Base-by-base conservation (phyloP, 2,329 filamentous ascomycete species). In the Alternaria brassicicola region DNA sequence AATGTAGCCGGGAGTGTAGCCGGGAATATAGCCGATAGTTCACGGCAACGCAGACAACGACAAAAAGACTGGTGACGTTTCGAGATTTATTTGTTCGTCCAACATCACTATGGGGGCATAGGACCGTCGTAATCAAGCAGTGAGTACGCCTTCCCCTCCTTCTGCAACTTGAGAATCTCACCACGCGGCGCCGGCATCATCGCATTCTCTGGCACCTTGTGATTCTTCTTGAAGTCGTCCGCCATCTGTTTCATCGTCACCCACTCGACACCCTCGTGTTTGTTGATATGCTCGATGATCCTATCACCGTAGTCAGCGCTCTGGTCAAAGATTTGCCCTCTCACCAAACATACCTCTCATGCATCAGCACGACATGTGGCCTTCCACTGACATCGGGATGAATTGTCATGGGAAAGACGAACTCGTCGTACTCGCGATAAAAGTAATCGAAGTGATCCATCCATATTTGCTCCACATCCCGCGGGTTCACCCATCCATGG, bases 351-450 rank as follows among this genome's bases (percentile, higher is more conserved):
- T 74, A 86, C 83, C 87, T 83, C 76, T 92, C 88, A 63, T 91
- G 88, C 89, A 92, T 91, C 6, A 91, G 78, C 26, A 92, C 67
- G 0, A 87, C 89, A 75, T 92, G 89, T 0, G 89, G 89, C 17
- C 88, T 82, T 0, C 90, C 90, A 28, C 62, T 67, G 6, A 76
- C 75, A 66, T 92, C 89, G 0, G 89, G 90, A 73, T 92, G 89
- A 33, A 92, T 88, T 0, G 89, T 92, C 75, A 92, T 89, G 0
- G 90, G 89, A 66, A 92, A 92, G 51, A 91, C 84, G 61, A 92
- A 92, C 65, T 90, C 88, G 65, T 92, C 89, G 62, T 91, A 89
- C 74, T 92, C 88, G 26, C 89, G 81, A 72, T 92, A 92, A 68
- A 90, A 91, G 76, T 91, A 92, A 66, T 88, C 84, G 58, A 89